phyloP scores from a whole-genome alignment of 1,284 basidiomycete genomes.

The Boletus calvinii region DNA sequence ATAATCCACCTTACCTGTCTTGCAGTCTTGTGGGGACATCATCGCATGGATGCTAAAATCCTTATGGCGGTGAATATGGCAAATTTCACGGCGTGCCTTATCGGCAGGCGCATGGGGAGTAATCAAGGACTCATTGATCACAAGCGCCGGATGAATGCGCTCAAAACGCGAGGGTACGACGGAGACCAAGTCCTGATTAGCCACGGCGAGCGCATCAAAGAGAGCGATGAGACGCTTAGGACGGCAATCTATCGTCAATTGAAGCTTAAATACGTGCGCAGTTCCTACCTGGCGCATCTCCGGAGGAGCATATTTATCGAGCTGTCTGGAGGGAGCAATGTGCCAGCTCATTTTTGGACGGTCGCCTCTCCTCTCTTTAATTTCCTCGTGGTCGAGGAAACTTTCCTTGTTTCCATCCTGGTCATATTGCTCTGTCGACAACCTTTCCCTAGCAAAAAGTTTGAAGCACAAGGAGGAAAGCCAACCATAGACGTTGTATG shows the following conservation, averaged over 20 bases:
- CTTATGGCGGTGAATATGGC: neutral
- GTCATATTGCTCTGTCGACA: slow-evolving; percentile 5
- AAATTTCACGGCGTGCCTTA: neutral
- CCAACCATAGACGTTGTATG: slow-evolving; percentile 1
- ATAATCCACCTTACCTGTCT: neutral
- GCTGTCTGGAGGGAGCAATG: slow-evolving; percentile 8
- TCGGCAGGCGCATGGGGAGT: neutral
- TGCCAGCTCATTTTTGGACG: slow-evolving; percentile 7
- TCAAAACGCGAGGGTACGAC: slow-evolving; percentile 2
- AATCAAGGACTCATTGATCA: slow-evolving; percentile 1
- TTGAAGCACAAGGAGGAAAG: neutral
- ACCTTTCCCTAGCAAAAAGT: slow-evolving; percentile 1
- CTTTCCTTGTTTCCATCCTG: neutral
- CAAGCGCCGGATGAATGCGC: slow-evolving; percentile 3
- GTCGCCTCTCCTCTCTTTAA: slow-evolving; percentile 8
- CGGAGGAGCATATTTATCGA: neutral
- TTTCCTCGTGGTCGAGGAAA: neutral
- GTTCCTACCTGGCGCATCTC: neutral
- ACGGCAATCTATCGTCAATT: neutral
- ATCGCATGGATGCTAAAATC: neutral
- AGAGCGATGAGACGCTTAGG: slow-evolving; percentile 1
- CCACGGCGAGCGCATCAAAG: slow-evolving; percentile 1
- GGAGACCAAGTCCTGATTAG: neutral
- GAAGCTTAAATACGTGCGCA: neutral
- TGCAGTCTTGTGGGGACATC: slow-evolving; percentile 2